Evolutionary conservation across 495 filamentous ascomycete species (phyloP).

Genomic region (Hypoxylon fuscum): DNA sequence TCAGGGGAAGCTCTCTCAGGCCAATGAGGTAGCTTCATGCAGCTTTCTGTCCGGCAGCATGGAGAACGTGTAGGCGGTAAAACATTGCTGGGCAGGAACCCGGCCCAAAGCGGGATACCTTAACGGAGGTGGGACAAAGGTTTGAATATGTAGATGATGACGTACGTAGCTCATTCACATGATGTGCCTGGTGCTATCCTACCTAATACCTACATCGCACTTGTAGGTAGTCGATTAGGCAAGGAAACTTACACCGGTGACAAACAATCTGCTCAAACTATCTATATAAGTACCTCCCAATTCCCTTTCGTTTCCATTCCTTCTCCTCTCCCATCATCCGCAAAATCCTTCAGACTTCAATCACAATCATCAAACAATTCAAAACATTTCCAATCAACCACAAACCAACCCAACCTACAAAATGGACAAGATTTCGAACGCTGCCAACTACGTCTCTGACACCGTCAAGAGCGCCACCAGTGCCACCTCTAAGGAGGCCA

Average conservation of each 20-base stretch:
- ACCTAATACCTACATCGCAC: not conserved
- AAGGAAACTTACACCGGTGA: slow-evolving; percentile 4
- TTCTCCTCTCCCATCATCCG: slow-evolving; percentile 14
- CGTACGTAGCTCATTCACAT: slow-evolving; percentile 28
- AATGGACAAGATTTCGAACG: slow-evolving; percentile 69
- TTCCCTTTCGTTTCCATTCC: slow-evolving; percentile 7
- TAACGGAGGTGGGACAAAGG: slow-evolving; percentile 18
- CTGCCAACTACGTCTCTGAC: slow-evolving; percentile 69
- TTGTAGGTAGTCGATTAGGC: not conserved
- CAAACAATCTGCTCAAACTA: slow-evolving; percentile 19
- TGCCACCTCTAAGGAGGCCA: slow-evolving; percentile 69
- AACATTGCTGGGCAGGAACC: slow-evolving; percentile 6
- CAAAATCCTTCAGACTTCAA: slow-evolving; percentile 21
- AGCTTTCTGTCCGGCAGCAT: slow-evolving; percentile 7
- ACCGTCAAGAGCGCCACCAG: slow-evolving; percentile 59
- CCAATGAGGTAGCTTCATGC: slow-evolving; percentile 11
- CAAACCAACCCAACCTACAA: slow-evolving; percentile 50
- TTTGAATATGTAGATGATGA: slow-evolving; percentile 25
- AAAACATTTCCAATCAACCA: slow-evolving; percentile 44
- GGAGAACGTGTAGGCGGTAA: not conserved
- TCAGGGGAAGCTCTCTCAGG: slow-evolving; percentile 29
- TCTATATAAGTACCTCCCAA: slow-evolving; percentile 27
- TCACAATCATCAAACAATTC: slow-evolving; percentile 43
- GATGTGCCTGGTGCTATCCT: slow-evolving; percentile 18
- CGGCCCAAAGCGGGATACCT: slow-evolving; percentile 13